Percentiles rank a stretch among this genome's conserved stretches.
These are phyloP conservation scores for Ceratobasidium sp. DNA, from an alignment of 1,284 basidiomycete species.

Conservation along the genomic window DNA sequence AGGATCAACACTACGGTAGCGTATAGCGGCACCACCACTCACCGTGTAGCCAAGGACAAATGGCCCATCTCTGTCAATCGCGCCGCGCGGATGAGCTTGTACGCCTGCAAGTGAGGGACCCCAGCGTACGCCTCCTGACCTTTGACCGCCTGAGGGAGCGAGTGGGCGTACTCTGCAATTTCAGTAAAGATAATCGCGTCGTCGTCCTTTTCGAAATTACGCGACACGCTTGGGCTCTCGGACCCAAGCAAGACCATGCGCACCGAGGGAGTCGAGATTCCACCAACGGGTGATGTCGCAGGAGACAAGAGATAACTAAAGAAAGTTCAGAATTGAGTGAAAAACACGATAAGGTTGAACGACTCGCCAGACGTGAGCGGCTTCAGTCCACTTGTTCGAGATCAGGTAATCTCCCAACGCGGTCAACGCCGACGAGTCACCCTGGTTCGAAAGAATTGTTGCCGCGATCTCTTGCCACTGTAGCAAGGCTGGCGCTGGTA, in stretches of 20 bases:
- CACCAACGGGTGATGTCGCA: conserved; percentile 79
- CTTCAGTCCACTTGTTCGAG: conserved; percentile 79
- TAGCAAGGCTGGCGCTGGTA: conserved; percentile 68
- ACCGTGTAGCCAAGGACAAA: conserved; percentile 77
- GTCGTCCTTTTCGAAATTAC: conserved; percentile 72
- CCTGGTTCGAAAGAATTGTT: conserved; percentile 82
- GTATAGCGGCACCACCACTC: conserved; percentile 48
- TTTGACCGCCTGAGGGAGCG: conserved; percentile 76
- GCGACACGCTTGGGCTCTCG: conserved; percentile 64
- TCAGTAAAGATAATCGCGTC: conserved; percentile 91
- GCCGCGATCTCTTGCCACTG: conserved; percentile 90
- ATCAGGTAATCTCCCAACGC: conserved; percentile 87
- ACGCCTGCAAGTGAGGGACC: conserved; percentile 88
- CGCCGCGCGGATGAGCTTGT: conserved; percentile 83
- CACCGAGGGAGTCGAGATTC: conserved; percentile 68
- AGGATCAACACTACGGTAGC: conserved; percentile 16
- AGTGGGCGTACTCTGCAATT: conserved; percentile 91
- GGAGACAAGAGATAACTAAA: conserved; percentile 88
- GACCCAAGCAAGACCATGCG: conserved; percentile 72
- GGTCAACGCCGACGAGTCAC: conserved; percentile 77
- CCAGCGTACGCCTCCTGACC: conserved; percentile 88
- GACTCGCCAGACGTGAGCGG: conserved; percentile 89
- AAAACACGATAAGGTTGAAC: conserved; percentile 20
- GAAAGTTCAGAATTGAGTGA: conserved; percentile 41
- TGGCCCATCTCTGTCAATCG: conserved; percentile 84